Conservation (phyloP, 1,139 yeast genomes). For the Lodderomyces oxycetoniae region DNA sequence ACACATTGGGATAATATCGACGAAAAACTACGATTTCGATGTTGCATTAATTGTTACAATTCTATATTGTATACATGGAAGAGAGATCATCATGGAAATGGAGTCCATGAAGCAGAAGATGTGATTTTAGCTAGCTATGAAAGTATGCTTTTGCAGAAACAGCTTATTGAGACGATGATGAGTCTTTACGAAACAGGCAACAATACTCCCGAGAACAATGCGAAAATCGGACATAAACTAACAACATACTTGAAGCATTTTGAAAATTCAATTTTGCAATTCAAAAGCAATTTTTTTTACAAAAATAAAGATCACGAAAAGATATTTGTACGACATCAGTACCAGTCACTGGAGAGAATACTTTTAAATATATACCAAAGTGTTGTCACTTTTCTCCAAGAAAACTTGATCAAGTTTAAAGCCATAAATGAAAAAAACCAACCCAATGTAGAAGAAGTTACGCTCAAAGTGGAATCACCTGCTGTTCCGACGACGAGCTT, state of each 20-base stretch:
- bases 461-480: constrained; percentile 15
- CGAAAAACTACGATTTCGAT: constrained; percentile 28
- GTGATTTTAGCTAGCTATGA: constrained; percentile 28
- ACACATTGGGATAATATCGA: constrained; percentile 11
- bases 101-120: constrained; percentile 7
- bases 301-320: constrained; percentile 14
- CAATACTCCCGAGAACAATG: constrained; percentile 4
- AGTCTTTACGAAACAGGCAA: constrained; percentile 23
- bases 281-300: constrained; percentile 23
- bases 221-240: constrained; percentile 24
- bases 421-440: constrained; percentile 21
- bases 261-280: constrained; percentile 25
- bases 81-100: constrained; percentile 23
- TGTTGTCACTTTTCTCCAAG: constrained; percentile 32
- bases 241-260: constrained; percentile 32
- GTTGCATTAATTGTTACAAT: constrained; percentile 69
- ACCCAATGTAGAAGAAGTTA: constrained; percentile 11
- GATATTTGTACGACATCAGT: constrained; percentile 17
- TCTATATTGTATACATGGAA: constrained; percentile 55
- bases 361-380: constrained; percentile 35
- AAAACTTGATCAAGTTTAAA: constrained; percentile 28
- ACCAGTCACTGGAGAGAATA: constrained; percentile 17
- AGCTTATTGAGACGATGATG: constrained; percentile 28
- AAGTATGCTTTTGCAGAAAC: constrained; percentile 30
- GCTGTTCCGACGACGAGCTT: constrained; percentile 22